These are phyloP conservation scores for Podaxis sp. DNA, from an alignment of 768 basidiomycete genomes.

Conservation along the genomic window DNA sequence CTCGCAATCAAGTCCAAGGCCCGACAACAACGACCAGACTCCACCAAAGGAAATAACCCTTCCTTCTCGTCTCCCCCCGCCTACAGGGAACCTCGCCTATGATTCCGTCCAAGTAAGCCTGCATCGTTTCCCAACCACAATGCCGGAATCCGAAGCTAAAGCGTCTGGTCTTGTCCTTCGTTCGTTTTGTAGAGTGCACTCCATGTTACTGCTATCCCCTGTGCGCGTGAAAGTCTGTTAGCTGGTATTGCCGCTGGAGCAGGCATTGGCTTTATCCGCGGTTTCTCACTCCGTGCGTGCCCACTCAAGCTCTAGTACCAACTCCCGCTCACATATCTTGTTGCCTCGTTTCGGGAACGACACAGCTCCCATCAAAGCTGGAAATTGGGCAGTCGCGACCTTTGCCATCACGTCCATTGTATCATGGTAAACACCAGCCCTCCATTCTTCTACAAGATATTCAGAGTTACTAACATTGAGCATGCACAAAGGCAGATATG, in stretches of 20 bases:
- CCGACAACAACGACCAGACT: neutral
- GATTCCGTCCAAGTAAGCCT: constrained; percentile 35
- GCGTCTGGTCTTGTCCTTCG: neutral
- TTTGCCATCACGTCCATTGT: constrained; percentile 67
- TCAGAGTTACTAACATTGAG: neutral
- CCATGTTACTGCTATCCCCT: constrained; percentile 70
- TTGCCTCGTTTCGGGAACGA: neutral
- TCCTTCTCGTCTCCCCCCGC: constrained; percentile 35
- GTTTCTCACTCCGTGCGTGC: constrained; percentile 59
- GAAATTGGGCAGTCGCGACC: constrained; percentile 78
- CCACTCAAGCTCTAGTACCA: neutral
- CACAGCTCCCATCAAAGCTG: constrained; percentile 63
- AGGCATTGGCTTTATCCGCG: constrained; percentile 75
- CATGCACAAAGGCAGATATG: constrained; percentile 56
- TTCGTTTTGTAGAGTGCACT: constrained; percentile 45
- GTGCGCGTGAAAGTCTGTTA: constrained; percentile 73
- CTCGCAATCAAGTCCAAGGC: neutral
- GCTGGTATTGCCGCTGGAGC: constrained; percentile 79
- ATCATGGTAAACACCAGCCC: constrained; percentile 50
- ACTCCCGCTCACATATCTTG: neutral
- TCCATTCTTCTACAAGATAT: neutral
- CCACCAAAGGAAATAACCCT: constrained; percentile 20
- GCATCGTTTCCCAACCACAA: too few species aligned
- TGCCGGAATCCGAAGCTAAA: neutral
- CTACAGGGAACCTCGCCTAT: constrained; percentile 36